Evolutionary conservation across 306 rosid genomes (phyloP).

Genomic region (Canavalia ensiformis): DNA sequence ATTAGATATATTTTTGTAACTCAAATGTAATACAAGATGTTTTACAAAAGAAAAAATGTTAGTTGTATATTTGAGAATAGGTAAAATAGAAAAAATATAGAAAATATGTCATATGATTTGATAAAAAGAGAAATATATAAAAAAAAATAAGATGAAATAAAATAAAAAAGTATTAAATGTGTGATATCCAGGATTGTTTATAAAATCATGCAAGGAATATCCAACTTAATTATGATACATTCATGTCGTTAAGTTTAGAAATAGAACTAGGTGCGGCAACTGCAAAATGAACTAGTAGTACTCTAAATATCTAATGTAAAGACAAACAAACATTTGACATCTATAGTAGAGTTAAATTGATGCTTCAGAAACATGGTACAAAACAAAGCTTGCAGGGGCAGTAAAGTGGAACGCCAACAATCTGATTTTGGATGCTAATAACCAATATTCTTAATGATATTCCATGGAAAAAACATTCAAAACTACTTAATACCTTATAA

Average conservation of each 20-base stretch:
- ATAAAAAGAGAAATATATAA: too few relatives aligned
- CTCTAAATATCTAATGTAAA: not conserved
- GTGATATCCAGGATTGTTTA: not conserved
- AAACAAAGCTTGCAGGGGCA: not conserved
- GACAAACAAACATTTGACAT: not conserved
- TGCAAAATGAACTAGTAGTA: not conserved
- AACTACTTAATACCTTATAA: not conserved
- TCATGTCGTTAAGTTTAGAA: conserved; percentile 13
- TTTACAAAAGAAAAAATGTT: too few relatives aligned
- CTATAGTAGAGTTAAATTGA: not conserved
- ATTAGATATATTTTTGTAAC: too few relatives aligned
- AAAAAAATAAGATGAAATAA: too few relatives aligned
- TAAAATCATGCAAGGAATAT: conserved; percentile 55
- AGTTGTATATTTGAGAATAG: too few relatives aligned
- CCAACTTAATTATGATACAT: conserved; percentile 42
- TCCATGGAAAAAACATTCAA: not conserved
- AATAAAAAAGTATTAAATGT: too few relatives aligned
- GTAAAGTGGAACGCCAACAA: not conserved
- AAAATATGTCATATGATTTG: too few relatives aligned
- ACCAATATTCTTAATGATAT: not conserved
- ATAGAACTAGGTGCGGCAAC: not conserved
- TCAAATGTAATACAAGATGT: too few relatives aligned
- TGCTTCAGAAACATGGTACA: conserved; percentile 2
- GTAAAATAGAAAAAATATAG: too few relatives aligned
- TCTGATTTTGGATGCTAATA: not conserved